These are phyloP conservation scores for Suillus fuscotomentosus DNA, from an alignment of 768 basidiomycete genomes.

Conservation along the genomic window DNA sequence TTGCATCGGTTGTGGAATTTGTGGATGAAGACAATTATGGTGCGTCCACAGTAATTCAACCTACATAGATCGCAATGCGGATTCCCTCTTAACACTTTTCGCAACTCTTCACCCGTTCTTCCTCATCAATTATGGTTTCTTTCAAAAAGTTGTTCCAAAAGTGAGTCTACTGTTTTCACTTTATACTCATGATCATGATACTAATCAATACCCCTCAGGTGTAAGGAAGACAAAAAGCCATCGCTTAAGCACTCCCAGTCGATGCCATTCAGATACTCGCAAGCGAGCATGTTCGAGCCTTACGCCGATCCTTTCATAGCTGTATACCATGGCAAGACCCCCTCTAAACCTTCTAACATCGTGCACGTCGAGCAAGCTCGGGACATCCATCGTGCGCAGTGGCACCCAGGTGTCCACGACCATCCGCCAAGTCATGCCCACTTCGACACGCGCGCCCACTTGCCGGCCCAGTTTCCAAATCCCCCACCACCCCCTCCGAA, in stretches of 20 bases:
- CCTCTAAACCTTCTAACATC: not conserved
- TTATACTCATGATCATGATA: not conserved
- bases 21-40: not conserved
- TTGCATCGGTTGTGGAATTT: not conserved
- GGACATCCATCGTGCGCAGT: not conserved
- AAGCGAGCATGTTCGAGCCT: not conserved
- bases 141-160: conserved; percentile 2
- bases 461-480: conserved; percentile 10
- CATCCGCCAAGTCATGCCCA: not conserved
- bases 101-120: not conserved
- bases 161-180: conserved; percentile 2
- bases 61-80: not conserved
- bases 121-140: not conserved
- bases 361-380: not conserved
- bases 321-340: not conserved
- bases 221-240: not conserved
- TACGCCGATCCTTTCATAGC: not conserved
- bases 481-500: conserved; percentile 9
- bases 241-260: not conserved
- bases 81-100: not conserved
- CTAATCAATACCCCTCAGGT: not conserved
- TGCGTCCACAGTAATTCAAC: not conserved
- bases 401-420: not conserved
- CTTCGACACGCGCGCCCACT: not conserved
- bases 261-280: not conserved